Percentiles rank a stretch among this genome's conserved stretches.
These are phyloP conservation scores for Aaosphaeria arxii DNA, from an alignment of 2,329 filamentous ascomycete genomes.

Conservation along the genomic window DNA sequence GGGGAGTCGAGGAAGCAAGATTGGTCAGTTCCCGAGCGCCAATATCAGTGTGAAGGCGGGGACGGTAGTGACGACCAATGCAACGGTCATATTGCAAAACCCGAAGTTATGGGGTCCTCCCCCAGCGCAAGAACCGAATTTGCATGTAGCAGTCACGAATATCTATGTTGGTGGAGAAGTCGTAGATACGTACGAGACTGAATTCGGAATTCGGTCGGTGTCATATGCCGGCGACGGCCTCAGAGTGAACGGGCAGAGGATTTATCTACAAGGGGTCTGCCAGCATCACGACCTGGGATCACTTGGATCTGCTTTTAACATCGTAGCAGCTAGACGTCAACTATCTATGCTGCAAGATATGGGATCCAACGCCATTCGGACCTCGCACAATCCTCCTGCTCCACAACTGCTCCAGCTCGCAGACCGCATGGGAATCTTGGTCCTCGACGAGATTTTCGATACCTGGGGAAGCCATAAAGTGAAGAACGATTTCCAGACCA, in stretches of 20 bases:
- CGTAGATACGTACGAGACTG: slow-evolving; percentile 49
- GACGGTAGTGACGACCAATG: slow-evolving; percentile 30
- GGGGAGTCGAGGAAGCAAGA: slow-evolving; percentile 16
- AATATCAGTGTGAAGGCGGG: slow-evolving; percentile 22
- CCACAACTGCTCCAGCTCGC: slow-evolving; percentile 50
- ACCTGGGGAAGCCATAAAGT: slow-evolving; percentile 48
- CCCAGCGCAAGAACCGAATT: slow-evolving; percentile 45
- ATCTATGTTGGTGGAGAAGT: slow-evolving; percentile 11
- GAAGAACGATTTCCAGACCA: slow-evolving; percentile 49
- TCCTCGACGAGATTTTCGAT: slow-evolving; percentile 56
- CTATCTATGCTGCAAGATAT: slow-evolving; percentile 49
- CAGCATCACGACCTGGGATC: slow-evolving; percentile 54
- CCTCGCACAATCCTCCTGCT: slow-evolving; percentile 55
- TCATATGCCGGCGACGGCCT: slow-evolving; percentile 43
- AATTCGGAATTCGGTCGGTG: slow-evolving; percentile 50
- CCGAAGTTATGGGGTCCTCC: slow-evolving; percentile 52
- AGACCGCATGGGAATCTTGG: slow-evolving; percentile 50
- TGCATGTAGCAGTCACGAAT: slow-evolving; percentile 48
- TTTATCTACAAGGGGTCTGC: slow-evolving; percentile 48
- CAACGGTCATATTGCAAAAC: slow-evolving; percentile 33
- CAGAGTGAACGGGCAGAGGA: slow-evolving; percentile 45
- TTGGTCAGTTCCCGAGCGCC: slow-evolving; percentile 35
- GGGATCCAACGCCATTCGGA: slow-evolving; percentile 51
- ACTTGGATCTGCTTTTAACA: slow-evolving; percentile 51
- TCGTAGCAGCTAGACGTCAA: slow-evolving; percentile 48